phyloP scores from a whole-genome alignment of 192 early-diverging fungal genomes.

The Mortierella hygrophila region DNA sequence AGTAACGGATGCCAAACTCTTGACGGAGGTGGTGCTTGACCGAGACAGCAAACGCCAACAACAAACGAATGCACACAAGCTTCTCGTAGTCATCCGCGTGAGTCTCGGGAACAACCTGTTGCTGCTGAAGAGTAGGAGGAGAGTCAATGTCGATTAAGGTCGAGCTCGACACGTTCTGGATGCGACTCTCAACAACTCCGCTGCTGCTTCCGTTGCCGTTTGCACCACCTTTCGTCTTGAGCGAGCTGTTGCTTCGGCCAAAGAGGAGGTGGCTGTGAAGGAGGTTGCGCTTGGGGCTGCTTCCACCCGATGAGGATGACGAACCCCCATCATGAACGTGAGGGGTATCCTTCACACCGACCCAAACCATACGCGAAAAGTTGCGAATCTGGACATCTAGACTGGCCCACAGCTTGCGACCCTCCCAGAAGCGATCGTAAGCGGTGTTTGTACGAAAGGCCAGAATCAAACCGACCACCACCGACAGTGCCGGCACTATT shows the following conservation, averaged over 20 bases:
- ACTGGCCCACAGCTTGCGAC: slow-evolving; percentile 83
- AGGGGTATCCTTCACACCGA: slow-evolving; percentile 57
- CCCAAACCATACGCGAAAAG: slow-evolving; percentile 74
- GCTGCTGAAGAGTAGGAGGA: background rate
- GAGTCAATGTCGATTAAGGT: slow-evolving; percentile 32
- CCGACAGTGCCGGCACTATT: slow-evolving; percentile 51
- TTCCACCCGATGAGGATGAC: background rate
- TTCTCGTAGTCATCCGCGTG: slow-evolving; percentile 66
- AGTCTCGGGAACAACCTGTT: background rate
- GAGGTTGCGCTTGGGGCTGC: background rate
- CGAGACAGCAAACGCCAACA: slow-evolving; percentile 68
- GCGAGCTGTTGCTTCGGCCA: slow-evolving; percentile 21
- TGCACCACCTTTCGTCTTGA: background rate
- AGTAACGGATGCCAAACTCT: slow-evolving; percentile 70
- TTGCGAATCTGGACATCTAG: slow-evolving; percentile 76
- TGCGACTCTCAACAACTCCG: background rate
- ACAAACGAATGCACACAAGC: slow-evolving; percentile 60
- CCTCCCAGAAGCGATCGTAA: slow-evolving; percentile 87
- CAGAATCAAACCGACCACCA: slow-evolving; percentile 77
- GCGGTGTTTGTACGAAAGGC: slow-evolving; percentile 89
- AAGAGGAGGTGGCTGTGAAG: slow-evolving; percentile 24
- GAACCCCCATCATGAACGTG: background rate
- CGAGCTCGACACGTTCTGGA: slow-evolving; percentile 22
- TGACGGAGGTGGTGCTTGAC: slow-evolving; percentile 73
- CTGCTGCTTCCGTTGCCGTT: background rate